Conservation (phyloP, 1,284 basidiomycete genomes). For the Ustanciosporium gigantosporum region DNA sequence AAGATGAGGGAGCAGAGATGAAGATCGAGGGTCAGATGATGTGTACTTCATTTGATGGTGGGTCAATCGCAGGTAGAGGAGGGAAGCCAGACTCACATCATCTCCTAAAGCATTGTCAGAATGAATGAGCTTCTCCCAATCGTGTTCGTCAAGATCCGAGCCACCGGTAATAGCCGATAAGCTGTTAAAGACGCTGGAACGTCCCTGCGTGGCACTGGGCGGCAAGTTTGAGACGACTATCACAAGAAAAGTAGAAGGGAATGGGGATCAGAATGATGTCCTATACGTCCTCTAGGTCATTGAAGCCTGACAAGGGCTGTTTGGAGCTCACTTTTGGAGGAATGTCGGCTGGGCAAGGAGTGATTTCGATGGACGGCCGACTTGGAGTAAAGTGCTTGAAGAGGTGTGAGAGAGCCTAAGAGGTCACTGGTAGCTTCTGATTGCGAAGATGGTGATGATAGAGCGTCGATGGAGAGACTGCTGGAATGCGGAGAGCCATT, state of each 20-base stretch:
- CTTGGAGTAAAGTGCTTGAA: slow-evolving; percentile 39
- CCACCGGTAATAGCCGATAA: slow-evolving; percentile 49
- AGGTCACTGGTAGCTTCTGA: slow-evolving; percentile 9
- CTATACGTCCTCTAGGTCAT: no score
- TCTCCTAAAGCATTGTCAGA: slow-evolving; percentile 31
- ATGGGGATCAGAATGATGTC: no score
- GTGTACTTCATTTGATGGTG: slow-evolving; percentile 20
- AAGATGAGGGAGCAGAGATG: no score
- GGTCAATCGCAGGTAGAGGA: no score
- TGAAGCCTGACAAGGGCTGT: no score
- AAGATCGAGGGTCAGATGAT: background rate
- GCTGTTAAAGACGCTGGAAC: slow-evolving; percentile 37
- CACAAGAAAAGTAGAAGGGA: background rate
- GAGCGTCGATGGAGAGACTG: background rate
- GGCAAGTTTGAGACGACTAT: slow-evolving; percentile 12
- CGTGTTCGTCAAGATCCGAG: slow-evolving; percentile 44
- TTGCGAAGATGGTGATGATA: slow-evolving; percentile 8
- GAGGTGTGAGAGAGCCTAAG: slow-evolving; percentile 13
- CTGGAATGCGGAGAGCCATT: background rate
- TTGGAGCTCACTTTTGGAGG: slow-evolving; percentile 10
- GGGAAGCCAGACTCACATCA: slow-evolving; percentile 9
- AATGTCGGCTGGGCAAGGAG: slow-evolving; percentile 30
- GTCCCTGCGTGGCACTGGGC: slow-evolving; percentile 22
- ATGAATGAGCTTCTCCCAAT: slow-evolving; percentile 51
- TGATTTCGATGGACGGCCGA: slow-evolving; percentile 32